These are phyloP conservation scores for Aspergillus egyptiacus DNA, from an alignment of 495 filamentous ascomycete species.

Conservation along the genomic window DNA sequence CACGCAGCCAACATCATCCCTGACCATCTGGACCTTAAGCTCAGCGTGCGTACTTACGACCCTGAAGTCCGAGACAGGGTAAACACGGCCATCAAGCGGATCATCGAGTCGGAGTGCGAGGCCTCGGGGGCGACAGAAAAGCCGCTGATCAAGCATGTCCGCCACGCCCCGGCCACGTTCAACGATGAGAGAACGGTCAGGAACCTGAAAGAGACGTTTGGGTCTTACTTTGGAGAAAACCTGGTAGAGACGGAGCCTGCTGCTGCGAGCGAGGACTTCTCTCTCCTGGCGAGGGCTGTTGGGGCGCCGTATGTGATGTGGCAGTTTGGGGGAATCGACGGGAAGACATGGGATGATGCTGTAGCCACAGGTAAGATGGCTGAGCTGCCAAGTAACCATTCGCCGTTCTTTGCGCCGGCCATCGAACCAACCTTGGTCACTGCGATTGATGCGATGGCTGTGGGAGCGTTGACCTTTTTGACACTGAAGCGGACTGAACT, in stretches of 20 bases:
- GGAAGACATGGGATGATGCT: conserved; percentile 41
- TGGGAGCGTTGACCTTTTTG: conserved; percentile 47
- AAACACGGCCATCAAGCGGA: conserved; percentile 41
- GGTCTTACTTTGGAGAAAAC: conserved; percentile 35
- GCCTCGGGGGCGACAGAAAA: conserved; percentile 36
- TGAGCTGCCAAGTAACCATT: conserved; percentile 52
- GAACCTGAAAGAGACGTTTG: conserved; percentile 36
- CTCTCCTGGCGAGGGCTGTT: conserved; percentile 46
- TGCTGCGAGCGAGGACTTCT: conserved; percentile 52
- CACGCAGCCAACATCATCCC: conserved; percentile 51
- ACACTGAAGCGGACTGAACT: neutral
- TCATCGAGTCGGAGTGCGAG: conserved; percentile 49
- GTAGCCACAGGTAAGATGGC: conserved; percentile 37
- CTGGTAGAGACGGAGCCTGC: conserved; percentile 22
- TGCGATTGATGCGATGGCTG: conserved; percentile 50
- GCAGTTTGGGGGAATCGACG: conserved; percentile 49
- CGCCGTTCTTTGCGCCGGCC: conserved; percentile 53
- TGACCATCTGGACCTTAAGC: conserved; percentile 40
- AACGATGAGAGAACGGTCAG: conserved; percentile 44
- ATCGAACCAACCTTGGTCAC: conserved; percentile 54
- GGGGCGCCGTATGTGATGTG: conserved; percentile 51
- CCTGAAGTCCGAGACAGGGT: conserved; percentile 37
- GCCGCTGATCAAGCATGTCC: conserved; percentile 31
- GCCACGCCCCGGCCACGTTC: conserved; percentile 45
- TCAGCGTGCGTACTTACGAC: conserved; percentile 44